Evolutionary conservation across 2,329 filamentous ascomycete genomes (phyloP), one percentile per base, ranked within the genome.

Genomic region (Penicillium paneum): DNA sequence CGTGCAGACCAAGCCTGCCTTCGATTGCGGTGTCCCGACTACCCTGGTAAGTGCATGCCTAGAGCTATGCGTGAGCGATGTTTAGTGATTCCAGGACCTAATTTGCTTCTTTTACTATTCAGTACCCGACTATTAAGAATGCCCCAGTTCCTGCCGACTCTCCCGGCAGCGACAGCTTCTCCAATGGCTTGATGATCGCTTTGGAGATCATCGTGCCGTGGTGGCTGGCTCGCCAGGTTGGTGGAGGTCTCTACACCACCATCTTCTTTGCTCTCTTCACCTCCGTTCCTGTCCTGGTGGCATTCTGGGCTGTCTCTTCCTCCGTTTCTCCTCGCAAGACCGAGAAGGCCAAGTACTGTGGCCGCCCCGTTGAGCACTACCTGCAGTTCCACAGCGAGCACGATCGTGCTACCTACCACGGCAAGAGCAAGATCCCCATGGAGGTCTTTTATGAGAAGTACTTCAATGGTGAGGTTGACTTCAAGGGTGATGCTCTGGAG

Each of bases 381-480:
- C 84, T 79, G 46, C 63, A 76, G 44, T 79, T 79, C 69, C 74
- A 75, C 65, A 72, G 66, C 59, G 74, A 77, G 60, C 72, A 76
- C 62, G 76, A 79, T 56, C 71, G 74, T 54, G 71, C 71, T 31
- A 76, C 73, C 55, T 79, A 79, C 66, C 75, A 72, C 57, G 77
- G 77, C 61, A 78, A 77, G 69, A 77, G 75, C 71, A 78, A 78
- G 67, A 77, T 79, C 35, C 74, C 74, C 52, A 76, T 76, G 71
- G 88, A 96, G 79, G 95, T 91, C 24, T 97, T 97, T 81, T 87
- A 95, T 72, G 92, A 97, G 77, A 96, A 93, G 88, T 97, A 97
- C 82, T 96, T 97, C 76, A 88, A 94, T 70, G 91, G 90, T 55
- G 86, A 96, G 55, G 91, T 96, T 60, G 91, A 96, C 66, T 93